phyloP scores from a whole-genome alignment of 345 rosid species.

The Cardiospermum halicacabum region DNA sequence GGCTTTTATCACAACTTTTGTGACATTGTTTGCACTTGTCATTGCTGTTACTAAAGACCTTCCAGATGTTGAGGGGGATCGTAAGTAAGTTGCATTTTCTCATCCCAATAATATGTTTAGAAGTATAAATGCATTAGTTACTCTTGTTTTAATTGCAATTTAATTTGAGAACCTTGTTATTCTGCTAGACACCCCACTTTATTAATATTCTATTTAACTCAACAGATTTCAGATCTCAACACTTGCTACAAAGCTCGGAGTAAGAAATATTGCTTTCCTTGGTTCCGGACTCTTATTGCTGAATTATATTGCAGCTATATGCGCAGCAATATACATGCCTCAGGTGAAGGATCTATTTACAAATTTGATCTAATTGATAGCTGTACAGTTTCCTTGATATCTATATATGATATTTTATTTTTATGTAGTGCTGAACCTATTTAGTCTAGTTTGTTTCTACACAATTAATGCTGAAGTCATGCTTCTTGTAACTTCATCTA shows the following conservation, averaged over 20 bases:
- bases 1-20: conserved; percentile 92
- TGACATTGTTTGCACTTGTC: conserved; percentile 83
- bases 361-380: conserved; percentile 14
- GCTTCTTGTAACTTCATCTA: conserved; percentile 3
- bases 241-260: conserved; percentile 88
- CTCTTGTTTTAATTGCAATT: neutral
- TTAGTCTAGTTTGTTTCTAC: conserved; percentile 4
- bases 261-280: conserved; percentile 86
- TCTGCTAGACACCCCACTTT: neutral
- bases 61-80: conserved; percentile 96
- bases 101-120: neutral
- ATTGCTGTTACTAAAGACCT: conserved; percentile 96
- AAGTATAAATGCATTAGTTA: neutral
- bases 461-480: neutral
- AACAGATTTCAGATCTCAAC: conserved; percentile 89
- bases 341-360: conserved; percentile 47
- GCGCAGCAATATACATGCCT: conserved; percentile 82
- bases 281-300: conserved; percentile 82
- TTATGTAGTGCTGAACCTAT: neutral
- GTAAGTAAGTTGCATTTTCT: conserved; percentile 54
- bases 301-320: conserved; percentile 68
- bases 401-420: conserved; percentile 1
- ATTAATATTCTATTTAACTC: neutral
- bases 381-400: neutral
- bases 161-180: neutral